Evolutionary conservation across 2,329 filamentous ascomycete species (phyloP).

Genomic region (Geosmithia morbida): DNA sequence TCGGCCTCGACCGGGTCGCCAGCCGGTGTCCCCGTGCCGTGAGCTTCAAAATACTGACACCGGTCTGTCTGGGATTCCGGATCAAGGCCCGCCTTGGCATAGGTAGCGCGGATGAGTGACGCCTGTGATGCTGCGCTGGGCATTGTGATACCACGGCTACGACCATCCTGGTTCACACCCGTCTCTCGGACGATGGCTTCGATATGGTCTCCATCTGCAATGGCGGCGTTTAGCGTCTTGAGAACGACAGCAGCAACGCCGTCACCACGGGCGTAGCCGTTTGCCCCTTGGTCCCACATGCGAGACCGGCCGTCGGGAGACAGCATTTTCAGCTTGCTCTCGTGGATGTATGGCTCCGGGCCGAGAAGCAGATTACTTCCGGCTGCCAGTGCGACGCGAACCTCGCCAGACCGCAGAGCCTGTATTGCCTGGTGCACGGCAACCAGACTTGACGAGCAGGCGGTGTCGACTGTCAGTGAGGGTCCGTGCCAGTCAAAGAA

Average conservation of each 20-base stretch:
- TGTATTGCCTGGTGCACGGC: slow-evolving; percentile 34
- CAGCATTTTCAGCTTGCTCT: slow-evolving; percentile 7
- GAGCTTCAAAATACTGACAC: slow-evolving; percentile 24
- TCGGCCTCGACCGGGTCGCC: slow-evolving; percentile 13
- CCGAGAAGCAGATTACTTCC: slow-evolving; percentile 4
- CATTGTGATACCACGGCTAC: slow-evolving; percentile 14
- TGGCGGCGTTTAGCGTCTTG: slow-evolving; percentile 27
- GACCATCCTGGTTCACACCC: slow-evolving; percentile 9
- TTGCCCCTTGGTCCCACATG: slow-evolving; percentile 27
- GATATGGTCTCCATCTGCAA: slow-evolving; percentile 16
- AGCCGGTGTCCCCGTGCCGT: slow-evolving; percentile 22
- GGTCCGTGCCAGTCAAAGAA: slow-evolving; percentile 37
- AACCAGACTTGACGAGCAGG: slow-evolving; percentile 31
- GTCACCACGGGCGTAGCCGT: slow-evolving; percentile 33
- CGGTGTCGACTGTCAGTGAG: slow-evolving; percentile 33
- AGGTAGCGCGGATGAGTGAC: slow-evolving; percentile 16
- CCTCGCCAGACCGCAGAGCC: slow-evolving; percentile 20
- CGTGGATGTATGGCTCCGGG: slow-evolving; percentile 2
- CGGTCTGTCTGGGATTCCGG: slow-evolving; percentile 8
- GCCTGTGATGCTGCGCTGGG: slow-evolving; percentile 16
- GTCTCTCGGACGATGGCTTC: slow-evolving; percentile 10
- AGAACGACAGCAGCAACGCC: slow-evolving; percentile 30
- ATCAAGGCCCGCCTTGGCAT: slow-evolving; percentile 9
- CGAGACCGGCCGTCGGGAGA: slow-evolving; percentile 9
- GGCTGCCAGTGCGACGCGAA: background rate